Percentiles rank a stretch among this genome's conserved stretches.
Evolutionary conservation across 305 asterid species (phyloP).

Genomic region (Fraxinus ornus): DNA sequence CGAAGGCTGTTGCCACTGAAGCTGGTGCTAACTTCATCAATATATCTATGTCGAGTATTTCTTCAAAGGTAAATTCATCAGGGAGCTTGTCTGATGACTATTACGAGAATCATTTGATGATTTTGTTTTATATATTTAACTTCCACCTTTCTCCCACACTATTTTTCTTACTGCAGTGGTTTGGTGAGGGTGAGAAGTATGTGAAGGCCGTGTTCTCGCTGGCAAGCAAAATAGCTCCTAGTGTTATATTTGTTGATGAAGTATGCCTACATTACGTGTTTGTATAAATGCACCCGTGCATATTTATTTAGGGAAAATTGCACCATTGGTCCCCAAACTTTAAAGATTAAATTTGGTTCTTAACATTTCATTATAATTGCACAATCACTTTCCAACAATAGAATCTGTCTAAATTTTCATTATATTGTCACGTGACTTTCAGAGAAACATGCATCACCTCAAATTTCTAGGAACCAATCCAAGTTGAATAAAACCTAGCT

Average conservation of each 20-base stretch:
- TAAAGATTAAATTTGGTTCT: background rate
- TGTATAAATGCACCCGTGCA: background rate
- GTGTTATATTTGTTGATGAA: constrained; percentile 37
- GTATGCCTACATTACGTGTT: constrained; percentile 15
- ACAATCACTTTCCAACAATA: background rate
- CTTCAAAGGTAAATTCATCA: constrained; percentile 5
- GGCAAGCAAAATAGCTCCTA: constrained; percentile 39
- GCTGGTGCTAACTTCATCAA: constrained; percentile 44
- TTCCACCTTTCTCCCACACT: background rate
- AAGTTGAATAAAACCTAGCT: background rate
- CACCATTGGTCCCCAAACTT: background rate
- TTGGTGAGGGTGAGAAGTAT: constrained; percentile 41
- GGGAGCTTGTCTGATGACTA: background rate
- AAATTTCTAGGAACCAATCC: background rate
- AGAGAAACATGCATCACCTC: background rate
- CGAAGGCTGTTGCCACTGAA: constrained; percentile 40
- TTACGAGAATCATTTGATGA: background rate
- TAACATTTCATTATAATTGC: background rate
- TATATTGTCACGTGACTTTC: background rate
- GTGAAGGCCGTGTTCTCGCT: constrained; percentile 37
- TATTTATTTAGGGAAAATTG: background rate
- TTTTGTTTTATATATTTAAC: constrained; percentile 6
- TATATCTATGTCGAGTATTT: constrained; percentile 30
- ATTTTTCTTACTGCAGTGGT: constrained; percentile 29
- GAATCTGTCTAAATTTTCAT: background rate